Evolutionary conservation across 345 rosid species (phyloP).

Genomic region (Gossypium longicalyx): DNA sequence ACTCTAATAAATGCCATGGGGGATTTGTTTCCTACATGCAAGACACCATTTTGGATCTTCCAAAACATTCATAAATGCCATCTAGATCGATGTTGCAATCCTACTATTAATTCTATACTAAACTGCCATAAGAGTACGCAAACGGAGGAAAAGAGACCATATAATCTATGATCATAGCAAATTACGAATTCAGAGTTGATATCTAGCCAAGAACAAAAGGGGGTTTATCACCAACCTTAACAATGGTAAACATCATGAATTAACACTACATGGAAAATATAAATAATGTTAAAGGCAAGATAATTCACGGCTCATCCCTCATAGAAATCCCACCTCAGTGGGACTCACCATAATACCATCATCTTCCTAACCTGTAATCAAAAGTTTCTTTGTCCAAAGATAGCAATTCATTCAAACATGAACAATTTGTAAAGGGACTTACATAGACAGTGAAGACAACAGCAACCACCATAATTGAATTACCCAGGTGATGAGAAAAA

Average conservation of each 20-base stretch:
- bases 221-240: background rate
- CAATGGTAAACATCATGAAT: background rate
- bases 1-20: background rate
- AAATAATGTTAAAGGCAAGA: background rate
- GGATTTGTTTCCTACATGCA: background rate
- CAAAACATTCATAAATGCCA: background rate
- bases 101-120: background rate
- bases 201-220: background rate
- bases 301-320: background rate
- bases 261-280: background rate
- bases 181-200: background rate
- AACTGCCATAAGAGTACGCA: background rate
- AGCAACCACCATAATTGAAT: conserved; percentile 54
- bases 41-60: background rate
- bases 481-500: conserved; percentile 71
- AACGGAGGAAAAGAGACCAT: background rate
- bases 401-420: background rate
- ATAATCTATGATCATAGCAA: background rate
- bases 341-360: background rate
- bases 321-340: background rate
- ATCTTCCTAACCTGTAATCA: background rate
- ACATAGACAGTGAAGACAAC: conserved; percentile 68
- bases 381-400: background rate
- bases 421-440: conserved; percentile 24
- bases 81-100: background rate